A percentile compares a stretch with the other conserved stretches of the same genome.
Evolutionary conservation across 2,329 filamentous ascomycete species (phyloP).

Genomic region (Cladorrhinum sp.): DNA sequence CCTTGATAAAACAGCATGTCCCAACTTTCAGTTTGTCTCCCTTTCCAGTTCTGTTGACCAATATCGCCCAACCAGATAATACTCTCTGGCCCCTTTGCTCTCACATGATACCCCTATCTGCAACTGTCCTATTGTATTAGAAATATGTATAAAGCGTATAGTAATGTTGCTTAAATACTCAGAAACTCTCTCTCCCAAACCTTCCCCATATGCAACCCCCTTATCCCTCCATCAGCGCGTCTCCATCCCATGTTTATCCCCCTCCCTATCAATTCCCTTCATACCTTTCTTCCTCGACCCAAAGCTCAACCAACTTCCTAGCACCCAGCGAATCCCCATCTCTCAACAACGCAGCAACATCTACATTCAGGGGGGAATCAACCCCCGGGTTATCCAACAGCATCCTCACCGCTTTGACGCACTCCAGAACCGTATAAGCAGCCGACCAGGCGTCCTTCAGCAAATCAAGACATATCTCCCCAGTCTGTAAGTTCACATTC

Average conservation of each 20-base stretch:
- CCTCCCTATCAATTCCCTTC: constrained; percentile 36
- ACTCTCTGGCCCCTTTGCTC: too few species aligned
- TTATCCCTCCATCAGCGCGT: too few species aligned
- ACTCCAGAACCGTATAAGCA: constrained; percentile 75
- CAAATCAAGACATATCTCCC: constrained; percentile 92
- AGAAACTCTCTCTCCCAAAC: too few species aligned
- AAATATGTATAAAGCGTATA: too few species aligned
- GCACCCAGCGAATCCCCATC: constrained; percentile 67
- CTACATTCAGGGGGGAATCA: constrained; percentile 75
- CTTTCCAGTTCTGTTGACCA: background rate
- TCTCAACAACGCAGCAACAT: constrained; percentile 68
- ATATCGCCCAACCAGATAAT: background rate
- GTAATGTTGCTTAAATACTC: too few species aligned
- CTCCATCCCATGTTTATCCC: too few species aligned
- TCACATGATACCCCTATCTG: too few species aligned
- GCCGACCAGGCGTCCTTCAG: constrained; percentile 79
- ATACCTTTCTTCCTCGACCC: constrained; percentile 56
- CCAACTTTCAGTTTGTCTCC: background rate
- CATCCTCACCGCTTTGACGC: constrained; percentile 69
- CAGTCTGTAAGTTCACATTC: constrained; percentile 67
- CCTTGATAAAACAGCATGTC: background rate
- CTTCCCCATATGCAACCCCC: too few species aligned
- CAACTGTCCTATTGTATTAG: too few species aligned
- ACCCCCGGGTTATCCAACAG: constrained; percentile 66
- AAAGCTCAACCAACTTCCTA: constrained; percentile 68